These are phyloP conservation scores for Aspergillus spinulosporus DNA, from an alignment of 2,329 filamentous ascomycete species.

Conservation along the genomic window DNA sequence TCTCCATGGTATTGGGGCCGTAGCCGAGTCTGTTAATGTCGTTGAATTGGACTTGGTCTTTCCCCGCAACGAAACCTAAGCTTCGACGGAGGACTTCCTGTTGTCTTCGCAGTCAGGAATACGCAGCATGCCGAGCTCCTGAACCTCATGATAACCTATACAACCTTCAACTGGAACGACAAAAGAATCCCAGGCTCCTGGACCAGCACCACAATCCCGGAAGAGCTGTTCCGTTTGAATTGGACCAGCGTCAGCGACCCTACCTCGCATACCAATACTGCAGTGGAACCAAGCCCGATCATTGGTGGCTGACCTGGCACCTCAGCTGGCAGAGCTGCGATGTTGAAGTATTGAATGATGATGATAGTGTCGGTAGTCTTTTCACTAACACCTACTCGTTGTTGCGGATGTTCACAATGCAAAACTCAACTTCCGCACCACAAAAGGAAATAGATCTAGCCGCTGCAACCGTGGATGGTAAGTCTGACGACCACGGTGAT, in stretches of 20 bases:
- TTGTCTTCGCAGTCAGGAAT: conserved; percentile 22
- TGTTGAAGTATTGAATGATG: conserved; percentile 1
- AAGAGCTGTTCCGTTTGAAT: conserved; percentile 8
- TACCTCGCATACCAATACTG: conserved; percentile 13
- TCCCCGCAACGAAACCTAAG: conserved; percentile 20
- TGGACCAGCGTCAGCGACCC: conserved; percentile 11
- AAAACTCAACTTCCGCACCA: conserved; percentile 1
- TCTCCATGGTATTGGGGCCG: no score
- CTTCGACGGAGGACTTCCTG: conserved; percentile 19
- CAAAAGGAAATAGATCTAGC: conserved; percentile 17
- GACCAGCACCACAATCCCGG: neutral
- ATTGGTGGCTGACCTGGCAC: conserved; percentile 12
- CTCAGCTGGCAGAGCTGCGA: conserved; percentile 18
- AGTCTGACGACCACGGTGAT: conserved; percentile 9
- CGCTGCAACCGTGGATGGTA: conserved; percentile 14
- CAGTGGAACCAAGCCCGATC: neutral
- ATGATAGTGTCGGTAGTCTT: neutral
- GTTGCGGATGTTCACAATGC: conserved; percentile 12
- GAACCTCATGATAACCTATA: conserved; percentile 10
- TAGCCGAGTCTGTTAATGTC: neutral
- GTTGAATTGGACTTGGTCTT: conserved; percentile 21
- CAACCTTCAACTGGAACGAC: conserved; percentile 1
- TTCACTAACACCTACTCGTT: conserved; percentile 1
- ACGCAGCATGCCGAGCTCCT: conserved; percentile 14
- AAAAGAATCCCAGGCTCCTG: neutral